Evolutionary conservation across 2,329 filamentous ascomycete species (phyloP), one percentile per base, ranked within the genome.

Genomic region (Ilyonectria mors-panacis): DNA sequence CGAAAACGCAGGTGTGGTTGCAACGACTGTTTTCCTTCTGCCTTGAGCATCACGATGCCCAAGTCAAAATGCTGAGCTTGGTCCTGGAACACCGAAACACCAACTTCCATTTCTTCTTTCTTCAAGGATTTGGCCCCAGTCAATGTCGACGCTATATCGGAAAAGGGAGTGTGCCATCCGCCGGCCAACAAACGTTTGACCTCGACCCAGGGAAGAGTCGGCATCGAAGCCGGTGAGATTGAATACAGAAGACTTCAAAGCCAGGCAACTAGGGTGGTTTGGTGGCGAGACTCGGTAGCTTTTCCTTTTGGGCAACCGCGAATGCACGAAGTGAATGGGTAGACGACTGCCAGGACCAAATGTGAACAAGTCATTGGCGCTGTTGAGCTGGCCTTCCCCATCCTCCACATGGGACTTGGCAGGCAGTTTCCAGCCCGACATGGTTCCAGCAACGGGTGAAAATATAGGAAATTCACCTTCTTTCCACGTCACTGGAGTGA

Each of bases 91-190:
- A 83, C 77, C 0, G 84, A 84, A 5, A 89, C 78, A 0, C 87
- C 88, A 2, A 86, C 85, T 73, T 89, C 87, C 68, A 86, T 82
- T 1, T 83, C 82, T 1, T 76, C 54, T 0, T 68, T 68, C 0
- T 74, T 75, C 12, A 71, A 39, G 2, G 58, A 63, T 0, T 85
- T 81, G 0, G 71, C 59, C 59, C 71, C 84, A 89, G 15, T 81
- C 76, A 0, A 89, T 57, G 62, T 86, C 80, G 3, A 86, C 81
- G 51, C 78, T 81, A 73, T 82, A 89, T 0, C 79, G 83, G 74
- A 89, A 89, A 1, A 88, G 76, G 0, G 87, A 86, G 67, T 89
- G 84, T 6, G 85, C 85, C 73, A 90, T 88, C 1, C 87, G 81
- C 2, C 86, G 81, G 0, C 84, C 85, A 19, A 91, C 79, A 51